Conservation (phyloP, 2,329 filamentous ascomycete species). For the Erysiphe neolycopersici region DNA sequence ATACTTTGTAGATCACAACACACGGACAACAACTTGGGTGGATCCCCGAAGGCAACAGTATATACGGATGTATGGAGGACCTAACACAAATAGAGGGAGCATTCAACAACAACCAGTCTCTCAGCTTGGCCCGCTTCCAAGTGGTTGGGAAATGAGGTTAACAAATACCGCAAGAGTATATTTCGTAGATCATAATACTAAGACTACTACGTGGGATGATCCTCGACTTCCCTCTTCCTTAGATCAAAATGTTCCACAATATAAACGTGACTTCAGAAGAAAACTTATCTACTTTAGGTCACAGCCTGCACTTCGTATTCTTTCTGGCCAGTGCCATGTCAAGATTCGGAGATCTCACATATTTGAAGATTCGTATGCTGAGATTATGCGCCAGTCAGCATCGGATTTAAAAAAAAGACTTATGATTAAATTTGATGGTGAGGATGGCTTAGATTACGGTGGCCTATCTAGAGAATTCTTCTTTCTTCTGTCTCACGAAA, state of each 20-base stretch:
- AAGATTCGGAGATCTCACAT: constrained; percentile 93
- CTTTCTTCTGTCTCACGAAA: constrained; percentile 95
- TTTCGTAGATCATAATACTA: constrained; percentile 98
- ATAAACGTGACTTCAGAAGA: constrained; percentile 94
- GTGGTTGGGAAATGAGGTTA: constrained; percentile 97
- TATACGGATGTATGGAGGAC: constrained; percentile 85
- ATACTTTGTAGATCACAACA: constrained; percentile 98
- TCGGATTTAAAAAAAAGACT: constrained; percentile 91
- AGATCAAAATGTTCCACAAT: constrained; percentile 95
- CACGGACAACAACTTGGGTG: constrained; percentile 93
- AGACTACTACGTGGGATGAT: constrained; percentile 98
- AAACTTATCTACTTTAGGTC: constrained; percentile 99
- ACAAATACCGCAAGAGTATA: constrained; percentile 96
- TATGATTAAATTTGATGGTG: constrained; percentile 99
- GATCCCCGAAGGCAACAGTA: constrained; percentile 93
- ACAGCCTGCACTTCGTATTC: constrained; percentile 81
- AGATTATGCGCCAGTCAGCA: constrained; percentile 90
- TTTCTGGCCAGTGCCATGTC: constrained; percentile 91
- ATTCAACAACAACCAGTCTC: constrained; percentile 97
- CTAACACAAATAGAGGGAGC: constrained; percentile 61
- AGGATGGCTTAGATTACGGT: constrained; percentile 93
- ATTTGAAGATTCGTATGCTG: constrained; percentile 95
- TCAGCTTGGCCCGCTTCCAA: constrained; percentile 79
- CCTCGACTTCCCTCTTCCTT: constrained; percentile 82
- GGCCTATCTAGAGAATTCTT: constrained; percentile 97